phyloP scores from a whole-genome alignment of 495 filamentous ascomycete species.

The Rostrohypoxylon terebratum region DNA sequence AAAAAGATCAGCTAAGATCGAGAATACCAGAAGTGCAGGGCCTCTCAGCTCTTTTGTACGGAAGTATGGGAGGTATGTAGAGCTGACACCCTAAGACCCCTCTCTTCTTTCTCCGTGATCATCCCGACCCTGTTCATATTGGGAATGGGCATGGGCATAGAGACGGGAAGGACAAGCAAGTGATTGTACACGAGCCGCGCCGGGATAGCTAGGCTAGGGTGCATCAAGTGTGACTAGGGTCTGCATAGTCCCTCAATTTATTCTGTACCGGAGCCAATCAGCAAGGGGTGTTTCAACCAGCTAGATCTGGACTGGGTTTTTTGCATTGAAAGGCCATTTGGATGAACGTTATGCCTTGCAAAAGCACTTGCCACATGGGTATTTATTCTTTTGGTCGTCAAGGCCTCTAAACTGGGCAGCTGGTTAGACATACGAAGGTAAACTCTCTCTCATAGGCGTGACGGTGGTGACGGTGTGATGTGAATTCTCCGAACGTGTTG shows the following conservation, averaged over 20 bases:
- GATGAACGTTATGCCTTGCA: constrained; percentile 29
- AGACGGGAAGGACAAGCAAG: constrained; percentile 36
- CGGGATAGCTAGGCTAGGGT: constrained; percentile 32
- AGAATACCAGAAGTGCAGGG: constrained; percentile 31
- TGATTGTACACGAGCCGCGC: constrained; percentile 43
- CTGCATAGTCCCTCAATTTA: constrained; percentile 40
- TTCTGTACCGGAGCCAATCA: constrained; percentile 36
- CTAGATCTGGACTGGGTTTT: constrained; percentile 31
- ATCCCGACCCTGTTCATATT: constrained; percentile 30
- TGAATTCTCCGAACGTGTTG: not conserved
- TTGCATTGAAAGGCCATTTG: constrained; percentile 33
- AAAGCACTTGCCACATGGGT: constrained; percentile 2
- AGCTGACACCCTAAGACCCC: constrained; percentile 20
- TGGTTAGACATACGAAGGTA: constrained; percentile 13
- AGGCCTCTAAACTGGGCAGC: constrained; percentile 11
- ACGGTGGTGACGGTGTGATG: not conserved
- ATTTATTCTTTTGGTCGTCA: constrained; percentile 1
- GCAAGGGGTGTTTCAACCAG: constrained; percentile 30
- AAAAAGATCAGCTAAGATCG: constrained; percentile 40
- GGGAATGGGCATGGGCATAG: constrained; percentile 22
- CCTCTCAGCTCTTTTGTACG: constrained; percentile 42
- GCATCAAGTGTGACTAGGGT: constrained; percentile 39
- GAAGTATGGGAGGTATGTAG: constrained; percentile 11
- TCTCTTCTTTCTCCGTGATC: constrained; percentile 38
- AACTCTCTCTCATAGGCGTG: constrained; percentile 18